Evolutionary conservation across 352 stramenopile species (phyloP), one percentile per base, ranked within the genome.

Genomic region (Globisporangium cederbergense): DNA sequence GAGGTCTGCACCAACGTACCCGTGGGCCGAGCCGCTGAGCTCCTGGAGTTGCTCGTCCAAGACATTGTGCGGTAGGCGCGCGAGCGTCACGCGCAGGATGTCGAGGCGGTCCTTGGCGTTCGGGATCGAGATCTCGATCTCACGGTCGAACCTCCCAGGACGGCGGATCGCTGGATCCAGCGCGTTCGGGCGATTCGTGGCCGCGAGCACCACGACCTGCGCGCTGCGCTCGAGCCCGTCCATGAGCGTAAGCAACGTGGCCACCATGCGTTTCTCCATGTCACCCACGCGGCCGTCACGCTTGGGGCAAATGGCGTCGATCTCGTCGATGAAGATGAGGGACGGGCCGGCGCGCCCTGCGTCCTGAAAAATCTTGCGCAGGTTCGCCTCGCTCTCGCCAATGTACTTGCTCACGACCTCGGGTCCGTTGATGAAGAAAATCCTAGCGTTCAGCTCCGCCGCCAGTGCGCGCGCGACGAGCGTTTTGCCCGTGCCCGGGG

Each of bases 51-150:
- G 74, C 0, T 97, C 85, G 62, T 95, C 75, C 0, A 75, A 68
- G 10, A 93, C 71, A 1, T 62, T 76, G 54, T 98, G 83, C 18
- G 89, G 80, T 32, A 99, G 81, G n/a, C 96, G 88, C 9, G 85
- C 71, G 13, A 97, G 86, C 28, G 95, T 90, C 22, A 98, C 96
- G 50, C 89, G 71, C 22, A 99, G 71, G 71, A 99, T 98, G 58
- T 97, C 96, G 11, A 97, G 71, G 10, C 97, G 88, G 20, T 96
- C 96, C 7, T 84, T 74, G 10, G 97, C 91, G 67, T 97, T 96
- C 6, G 97, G 97, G 51, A 99, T 96, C 8, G 88, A 85, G 68
- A 99, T 98, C 75, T 98, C 93, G 10, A 99, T 83, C 76, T 99
- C 97, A 20, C 93, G 85, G 69, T 99, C 97, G 62, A 99, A 99